These are phyloP conservation scores for Crithidia bombi DNA, from an alignment of 208 protist species.

Conservation along the genomic window DNA sequence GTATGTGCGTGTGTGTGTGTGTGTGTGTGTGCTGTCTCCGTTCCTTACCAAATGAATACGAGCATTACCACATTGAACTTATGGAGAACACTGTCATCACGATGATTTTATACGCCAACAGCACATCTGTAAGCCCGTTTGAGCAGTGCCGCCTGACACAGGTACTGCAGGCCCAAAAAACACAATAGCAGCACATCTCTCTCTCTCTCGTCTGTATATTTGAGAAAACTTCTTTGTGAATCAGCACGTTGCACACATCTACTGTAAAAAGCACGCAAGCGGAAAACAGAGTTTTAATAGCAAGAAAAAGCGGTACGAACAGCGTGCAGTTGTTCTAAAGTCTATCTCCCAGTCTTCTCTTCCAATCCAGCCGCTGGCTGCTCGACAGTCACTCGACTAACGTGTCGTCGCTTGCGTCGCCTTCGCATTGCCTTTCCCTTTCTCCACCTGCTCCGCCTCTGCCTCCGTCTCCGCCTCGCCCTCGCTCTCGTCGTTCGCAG, in stretches of 20 bases:
- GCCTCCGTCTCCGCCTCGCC: not conserved
- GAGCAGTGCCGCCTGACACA: no score
- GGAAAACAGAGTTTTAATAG: not conserved
- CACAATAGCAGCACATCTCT: not conserved
- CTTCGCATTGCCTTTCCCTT: not conserved
- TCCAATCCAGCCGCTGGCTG: no score
- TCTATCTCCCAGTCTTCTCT: no score
- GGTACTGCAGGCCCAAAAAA: no score
- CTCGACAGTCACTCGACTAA: not conserved
- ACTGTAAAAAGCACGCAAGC: not conserved
- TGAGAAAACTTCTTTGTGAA: not conserved
- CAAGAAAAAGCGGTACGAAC: not conserved
- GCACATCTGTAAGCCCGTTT: no score
- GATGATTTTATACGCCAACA: no score
- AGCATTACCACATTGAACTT: no score
- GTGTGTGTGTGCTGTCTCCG: no score
- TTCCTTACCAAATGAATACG: no score
- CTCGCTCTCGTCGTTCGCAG: conserved; percentile 11
- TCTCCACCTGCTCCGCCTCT: conserved; percentile 25
- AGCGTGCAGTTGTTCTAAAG: no score
- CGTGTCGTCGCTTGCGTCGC: not conserved
- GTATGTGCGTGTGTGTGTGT: no score
- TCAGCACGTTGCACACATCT: not conserved
- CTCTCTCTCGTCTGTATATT: not conserved
- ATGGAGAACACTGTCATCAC: no score